Conservation (phyloP, 441 rosid genomes). For the Aleurites moluccanus region DNA sequence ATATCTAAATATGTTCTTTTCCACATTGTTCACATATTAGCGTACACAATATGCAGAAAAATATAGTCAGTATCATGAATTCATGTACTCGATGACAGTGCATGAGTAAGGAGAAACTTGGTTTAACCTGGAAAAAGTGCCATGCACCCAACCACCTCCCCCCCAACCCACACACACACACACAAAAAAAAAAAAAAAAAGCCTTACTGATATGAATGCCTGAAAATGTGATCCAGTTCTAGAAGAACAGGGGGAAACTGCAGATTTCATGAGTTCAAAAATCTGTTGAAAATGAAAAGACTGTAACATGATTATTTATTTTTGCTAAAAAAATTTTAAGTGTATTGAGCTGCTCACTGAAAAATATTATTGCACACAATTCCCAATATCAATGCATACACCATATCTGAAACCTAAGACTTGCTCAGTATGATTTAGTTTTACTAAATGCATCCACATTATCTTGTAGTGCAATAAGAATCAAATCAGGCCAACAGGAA, state of each 20-base stretch:
- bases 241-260: background rate
- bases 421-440: background rate
- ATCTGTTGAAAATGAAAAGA: background rate
- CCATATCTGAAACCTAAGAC: background rate
- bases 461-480: background rate
- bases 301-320: background rate
- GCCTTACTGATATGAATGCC: too few species aligned
- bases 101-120: background rate
- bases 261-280: background rate
- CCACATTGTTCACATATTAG: background rate
- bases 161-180: too few species aligned
- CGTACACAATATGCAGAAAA: background rate
- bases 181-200: too few species aligned
- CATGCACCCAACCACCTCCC: background rate
- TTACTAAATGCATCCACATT: background rate
- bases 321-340: background rate
- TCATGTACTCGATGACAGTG: background rate
- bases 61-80: background rate
- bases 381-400: background rate
- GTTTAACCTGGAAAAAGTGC: background rate
- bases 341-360: background rate
- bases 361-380: background rate
- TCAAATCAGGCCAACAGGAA: background rate
- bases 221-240: background rate
- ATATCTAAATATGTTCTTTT: background rate